phyloP scores from a whole-genome alignment of 805 yeast species.

The Phaffomyces opuntiae region DNA sequence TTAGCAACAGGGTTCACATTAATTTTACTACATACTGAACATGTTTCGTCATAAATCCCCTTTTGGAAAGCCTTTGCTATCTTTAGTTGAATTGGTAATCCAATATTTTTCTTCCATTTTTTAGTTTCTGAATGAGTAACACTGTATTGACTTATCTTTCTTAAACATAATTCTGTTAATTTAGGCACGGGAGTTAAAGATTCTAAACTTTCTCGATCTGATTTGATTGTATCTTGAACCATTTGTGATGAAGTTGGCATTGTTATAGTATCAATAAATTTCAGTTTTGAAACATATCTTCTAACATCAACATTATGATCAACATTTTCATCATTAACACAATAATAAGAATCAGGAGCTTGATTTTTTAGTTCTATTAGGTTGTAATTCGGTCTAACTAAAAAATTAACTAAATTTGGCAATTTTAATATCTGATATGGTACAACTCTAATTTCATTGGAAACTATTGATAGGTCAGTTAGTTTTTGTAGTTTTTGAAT shows the following conservation, averaged over 20 bases:
- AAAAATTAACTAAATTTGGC: conserved; percentile 34
- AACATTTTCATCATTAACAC: conserved; percentile 18
- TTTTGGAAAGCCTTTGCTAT: conserved; percentile 47
- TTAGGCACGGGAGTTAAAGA: conserved; percentile 33
- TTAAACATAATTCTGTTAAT: conserved; percentile 40
- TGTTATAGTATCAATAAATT: conserved; percentile 16
- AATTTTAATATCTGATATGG: conserved; percentile 49
- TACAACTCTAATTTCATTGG: conserved; percentile 42
- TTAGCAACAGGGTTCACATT: conserved; percentile 53
- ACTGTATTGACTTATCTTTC: conserved; percentile 42
- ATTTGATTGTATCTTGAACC: neutral
- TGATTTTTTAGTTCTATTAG: conserved; percentile 18
- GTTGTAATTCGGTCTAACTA: conserved; percentile 50
- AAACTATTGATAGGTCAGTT: conserved; percentile 44
- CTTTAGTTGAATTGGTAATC: conserved; percentile 36
- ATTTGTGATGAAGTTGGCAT: neutral
- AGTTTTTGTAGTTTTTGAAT: conserved; percentile 35
- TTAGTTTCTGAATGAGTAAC: conserved; percentile 48
- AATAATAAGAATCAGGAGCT: conserved; percentile 11
- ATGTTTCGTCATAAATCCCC: conserved; percentile 43
- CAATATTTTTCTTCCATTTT: conserved; percentile 45
- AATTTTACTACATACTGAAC: conserved; percentile 43
- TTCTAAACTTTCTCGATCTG: conserved; percentile 16
- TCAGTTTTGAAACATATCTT: conserved; percentile 20
- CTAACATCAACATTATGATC: conserved; percentile 13